Base-by-base conservation (phyloP, 2,329 filamentous ascomycete genomes). In the Fusarium mexicanum region DNA sequence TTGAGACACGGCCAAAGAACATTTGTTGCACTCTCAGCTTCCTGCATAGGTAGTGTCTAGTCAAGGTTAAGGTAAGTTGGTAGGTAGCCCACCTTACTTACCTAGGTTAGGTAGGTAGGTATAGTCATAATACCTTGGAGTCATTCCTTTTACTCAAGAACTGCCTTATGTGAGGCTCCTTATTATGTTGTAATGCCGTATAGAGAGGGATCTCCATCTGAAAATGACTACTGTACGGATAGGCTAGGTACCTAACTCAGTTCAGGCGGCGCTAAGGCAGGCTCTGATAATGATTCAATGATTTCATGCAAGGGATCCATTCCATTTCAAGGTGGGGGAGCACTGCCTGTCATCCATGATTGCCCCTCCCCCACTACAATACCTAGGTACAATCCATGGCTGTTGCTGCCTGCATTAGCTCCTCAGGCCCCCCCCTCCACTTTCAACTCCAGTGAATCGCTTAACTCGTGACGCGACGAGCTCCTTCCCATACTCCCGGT, bases 381-480 rank as follows among this genome's bases (percentile, higher is more conserved):
- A n/a, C n/a, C n/a, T n/a, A 29, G 46, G 46, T 20, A 53, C 31
- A 26, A 26, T 31, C 29, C 29, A 31, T 57, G 41, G 53, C 54
- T 61, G 31, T 31, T 61, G 62, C 68, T 71, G 68, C 68, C 62
- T 71, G 68, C 61, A 71, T 66, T 70, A 54, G 44, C 35, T 50
- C 66, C 43, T 51, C 20, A 31, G 35, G 20, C 16, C 26, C 33
- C 26, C 41, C 55, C 29, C 29, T 48, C 31, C 43, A 50, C 57
- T 51, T 59, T 59, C 57, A 59, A 59, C 41, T 50, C 20, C 24
- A 59, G 41, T 69, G 57, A 55, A 55, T 57, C 35, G 11, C 51
- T 55, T 55, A 55, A 69, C 73, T 68, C 73, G 73, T 76, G 73
- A 76, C 71, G 64, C 73, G 73, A 58, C 33, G 64, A 67, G 57